phyloP scores from a whole-genome alignment of 2,329 filamentous ascomycete genomes.

The Hortaea sp. region DNA sequence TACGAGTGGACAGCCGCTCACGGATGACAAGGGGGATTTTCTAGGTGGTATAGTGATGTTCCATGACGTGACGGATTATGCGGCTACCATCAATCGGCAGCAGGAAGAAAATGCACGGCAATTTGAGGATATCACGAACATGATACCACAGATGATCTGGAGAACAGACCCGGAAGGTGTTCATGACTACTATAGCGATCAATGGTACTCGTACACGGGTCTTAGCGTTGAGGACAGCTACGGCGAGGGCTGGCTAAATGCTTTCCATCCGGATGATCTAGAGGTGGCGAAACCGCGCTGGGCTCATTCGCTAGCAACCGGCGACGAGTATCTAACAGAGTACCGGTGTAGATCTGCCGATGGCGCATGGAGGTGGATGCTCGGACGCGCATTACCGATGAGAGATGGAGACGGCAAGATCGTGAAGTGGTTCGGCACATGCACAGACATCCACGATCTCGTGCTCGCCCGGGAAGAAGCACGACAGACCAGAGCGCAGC shows the following conservation, averaged over 20 bases:
- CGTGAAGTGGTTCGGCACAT: constrained; percentile 72
- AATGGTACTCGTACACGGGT: constrained; percentile 75
- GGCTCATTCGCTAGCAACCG: constrained; percentile 54
- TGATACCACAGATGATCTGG: constrained; percentile 53
- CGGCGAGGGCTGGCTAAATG: constrained; percentile 51
- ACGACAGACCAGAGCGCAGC: constrained; percentile 57
- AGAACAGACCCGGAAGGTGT: constrained; percentile 53
- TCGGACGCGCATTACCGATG: constrained; percentile 59
- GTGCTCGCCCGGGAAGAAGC: constrained; percentile 59
- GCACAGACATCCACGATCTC: constrained; percentile 67
- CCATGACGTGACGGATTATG: constrained; percentile 62
- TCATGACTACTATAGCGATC: constrained; percentile 63
- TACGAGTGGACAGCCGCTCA: constrained; percentile 55
- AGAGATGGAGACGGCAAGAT: constrained; percentile 57
- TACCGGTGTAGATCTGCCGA: constrained; percentile 58
- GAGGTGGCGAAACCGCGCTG: constrained; percentile 46
- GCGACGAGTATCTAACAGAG: constrained; percentile 59
- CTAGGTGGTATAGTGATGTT: constrained; percentile 63
- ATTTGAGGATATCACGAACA: constrained; percentile 67
- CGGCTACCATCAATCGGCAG: constrained; percentile 58
- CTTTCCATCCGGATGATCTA: constrained; percentile 64
- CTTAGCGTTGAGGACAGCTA: constrained; percentile 51
- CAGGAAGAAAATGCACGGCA: constrained; percentile 61
- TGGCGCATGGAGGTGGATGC: constrained; percentile 69
- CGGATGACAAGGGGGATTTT: constrained; percentile 59